Base-by-base conservation (phyloP, 306 rosid species). In the Trifolium fragiferum region DNA sequence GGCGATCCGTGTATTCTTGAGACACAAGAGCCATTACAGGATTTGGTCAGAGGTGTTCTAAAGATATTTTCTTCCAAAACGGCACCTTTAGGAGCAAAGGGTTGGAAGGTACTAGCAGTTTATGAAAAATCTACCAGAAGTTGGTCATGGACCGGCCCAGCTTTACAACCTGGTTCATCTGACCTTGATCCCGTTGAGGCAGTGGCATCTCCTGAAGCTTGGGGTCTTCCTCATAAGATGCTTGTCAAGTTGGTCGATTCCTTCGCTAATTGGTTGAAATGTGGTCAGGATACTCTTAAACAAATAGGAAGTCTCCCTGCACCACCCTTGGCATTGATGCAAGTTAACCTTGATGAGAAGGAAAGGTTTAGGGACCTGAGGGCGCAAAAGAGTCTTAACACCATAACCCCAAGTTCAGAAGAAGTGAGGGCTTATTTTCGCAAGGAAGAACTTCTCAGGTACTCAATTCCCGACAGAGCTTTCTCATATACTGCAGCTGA, bases 391-490 rank as follows among this genome's bases (percentile, higher is more conserved):
- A 95, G 99, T 86, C 97, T 92, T 30, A 92, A 82, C 86, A 95
- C 99, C 77, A 90, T 95, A 77, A 86, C 73, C 85, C 85, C 87
- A 66, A 92, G 99, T 81, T 86, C 98, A 55, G 99, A 92, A 71
- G 98, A 90, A 87, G 99, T 92, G 46, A 89, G 89, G 76, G 80
- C 81, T 72, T 95, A 95, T 89, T 92, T 95, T 30, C 99, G 97
- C 27, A 88, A 73, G 85, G 99, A 95, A 83, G 99, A 95, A 81
- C 73, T 92, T 85, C 97, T 95, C 25, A 87, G 99, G 86, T 95
- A 95, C 86, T 95, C 98, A 27, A 90, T 95, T 80, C 99, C 99
- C n/a, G 99, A 92, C 53, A 86, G 99, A 75, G 99, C 98, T 47
- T 95, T 95, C 80, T 89, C 97, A 49, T 95, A 95, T 83, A 95